Base-by-base conservation (phyloP, 805 yeast species). In the Starmera dryadoides region DNA sequence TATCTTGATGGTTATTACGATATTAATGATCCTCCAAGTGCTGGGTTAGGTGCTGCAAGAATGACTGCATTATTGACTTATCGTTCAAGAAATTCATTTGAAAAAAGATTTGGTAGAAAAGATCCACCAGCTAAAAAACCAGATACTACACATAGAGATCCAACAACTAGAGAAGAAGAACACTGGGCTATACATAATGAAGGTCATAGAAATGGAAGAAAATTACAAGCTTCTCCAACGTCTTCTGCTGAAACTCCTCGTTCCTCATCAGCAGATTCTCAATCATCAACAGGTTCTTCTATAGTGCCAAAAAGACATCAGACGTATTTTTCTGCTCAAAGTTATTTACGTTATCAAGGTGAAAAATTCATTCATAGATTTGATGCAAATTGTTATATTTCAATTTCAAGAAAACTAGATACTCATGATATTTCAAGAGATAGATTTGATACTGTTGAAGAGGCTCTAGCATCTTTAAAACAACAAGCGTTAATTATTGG, bases 11-110 rank as follows among this genome's bases (percentile, higher is more conserved):
- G 98, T 2, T 88, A 86, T 61, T 91, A 86, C 56, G 64, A 78
- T 11, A 65, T 74, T 25, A 73, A 74, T n/a, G 86, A 81, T 40
- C 94, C 88, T 4, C 98, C 98, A 3, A 68, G 67, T 19, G 72
- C 80, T 9, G 98, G 98, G 0, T 64, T 93, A 18, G 84, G 95
- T 20, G 98, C 98, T 6, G 98, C 98, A 0, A 77, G 98, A 61
- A 93, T 93, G 98, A 76, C 96, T 10, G 98, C 98, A 0, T 68
- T 93, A 48, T 68, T 93, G 39, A 93, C 98, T 0, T 93, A 93
- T 57, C 73, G 98, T 49, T 85, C 95, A 6, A 71, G 98, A 52
- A 86, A 89, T 59, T 82, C 95, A 21, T 93, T 91, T 60, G 98
- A 93, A 57, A 66, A 81, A 37, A 75, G 94, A 52, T 93, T 93